Percentiles rank a stretch among this genome's conserved stretches.
Evolutionary conservation across 2,329 filamentous ascomycete genomes (phyloP).

Genomic region (Penicillium sp.): DNA sequence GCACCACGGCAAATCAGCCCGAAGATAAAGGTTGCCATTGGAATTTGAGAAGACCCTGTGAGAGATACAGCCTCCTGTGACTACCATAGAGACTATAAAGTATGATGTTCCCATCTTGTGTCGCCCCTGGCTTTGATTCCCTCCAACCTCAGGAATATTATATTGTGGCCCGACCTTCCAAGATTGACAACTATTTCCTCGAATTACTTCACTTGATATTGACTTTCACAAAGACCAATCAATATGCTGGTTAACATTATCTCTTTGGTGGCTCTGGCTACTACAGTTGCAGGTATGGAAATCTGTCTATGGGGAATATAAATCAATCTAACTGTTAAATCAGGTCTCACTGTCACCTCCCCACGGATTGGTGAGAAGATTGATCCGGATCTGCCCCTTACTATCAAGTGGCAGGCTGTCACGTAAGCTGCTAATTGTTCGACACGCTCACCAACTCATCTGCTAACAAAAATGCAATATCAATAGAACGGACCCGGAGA

Average conservation of each 20-base stretch:
- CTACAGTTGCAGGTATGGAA: conserved; percentile 31
- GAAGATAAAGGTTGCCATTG: conserved; percentile 14
- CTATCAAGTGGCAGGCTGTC: conserved; percentile 43
- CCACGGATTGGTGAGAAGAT: conserved; percentile 35
- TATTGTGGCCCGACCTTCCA: neutral
- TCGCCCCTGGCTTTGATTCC: conserved; percentile 5
- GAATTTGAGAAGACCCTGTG: conserved; percentile 3
- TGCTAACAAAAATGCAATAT: conserved; percentile 4
- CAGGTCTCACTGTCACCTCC: conserved; percentile 39
- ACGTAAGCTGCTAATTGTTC: conserved; percentile 24
- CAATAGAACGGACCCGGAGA: conserved; percentile 41
- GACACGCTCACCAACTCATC: neutral
- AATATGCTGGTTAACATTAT: conserved; percentile 33
- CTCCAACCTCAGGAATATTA: conserved; percentile 7
- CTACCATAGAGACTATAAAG: conserved; percentile 14
- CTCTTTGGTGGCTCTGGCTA: conserved; percentile 30
- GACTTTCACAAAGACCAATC: conserved; percentile 2
- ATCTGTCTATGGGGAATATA: neutral
- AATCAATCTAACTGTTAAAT: neutral
- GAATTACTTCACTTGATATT: neutral
- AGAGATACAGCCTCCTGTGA: neutral
- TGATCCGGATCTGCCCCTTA: conserved; percentile 40
- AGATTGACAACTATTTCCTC: neutral
- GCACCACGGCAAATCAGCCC: conserved; percentile 14
- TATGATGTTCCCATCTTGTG: conserved; percentile 2